These are phyloP conservation scores for Corrigiola litoralis DNA, from an alignment of 179 eudicot genomes.

Conservation along the genomic window DNA sequence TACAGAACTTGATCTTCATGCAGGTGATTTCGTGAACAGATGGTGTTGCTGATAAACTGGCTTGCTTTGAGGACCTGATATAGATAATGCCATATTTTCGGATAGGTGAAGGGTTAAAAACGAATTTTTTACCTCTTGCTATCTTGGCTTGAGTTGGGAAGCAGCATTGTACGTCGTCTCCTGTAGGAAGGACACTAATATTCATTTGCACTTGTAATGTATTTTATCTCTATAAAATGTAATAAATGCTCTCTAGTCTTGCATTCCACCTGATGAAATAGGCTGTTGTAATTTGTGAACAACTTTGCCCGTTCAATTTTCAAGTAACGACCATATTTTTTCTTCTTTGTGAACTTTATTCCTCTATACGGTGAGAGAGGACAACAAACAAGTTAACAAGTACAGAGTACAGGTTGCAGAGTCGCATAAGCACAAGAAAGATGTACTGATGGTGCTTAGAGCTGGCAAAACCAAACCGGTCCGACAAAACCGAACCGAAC, in stretches of 20 bases:
- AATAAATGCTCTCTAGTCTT: slow-evolving; percentile 19
- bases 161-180: not conserved
- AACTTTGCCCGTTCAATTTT: not conserved
- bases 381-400: too few relatives aligned
- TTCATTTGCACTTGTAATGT: not conserved
- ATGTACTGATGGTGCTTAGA: too few relatives aligned
- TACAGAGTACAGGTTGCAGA: too few relatives aligned
- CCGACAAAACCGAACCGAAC: too few relatives aligned
- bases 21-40: slow-evolving; percentile 11
- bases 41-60: slow-evolving; percentile 7
- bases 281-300: not conserved
- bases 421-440: too few relatives aligned
- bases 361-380: too few relatives aligned
- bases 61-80: not conserved
- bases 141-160: not conserved
- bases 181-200: not conserved
- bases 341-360: too few relatives aligned
- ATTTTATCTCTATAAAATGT: slow-evolving; percentile 15
- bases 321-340: not conserved
- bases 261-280: not conserved
- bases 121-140: not conserved
- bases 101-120: not conserved
- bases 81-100: slow-evolving; percentile 1
- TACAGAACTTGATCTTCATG: not conserved
- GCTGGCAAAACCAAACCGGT: too few relatives aligned